Base-by-base conservation (phyloP, 2,329 filamentous ascomycete genomes). In the Xylariaceae sp. region DNA sequence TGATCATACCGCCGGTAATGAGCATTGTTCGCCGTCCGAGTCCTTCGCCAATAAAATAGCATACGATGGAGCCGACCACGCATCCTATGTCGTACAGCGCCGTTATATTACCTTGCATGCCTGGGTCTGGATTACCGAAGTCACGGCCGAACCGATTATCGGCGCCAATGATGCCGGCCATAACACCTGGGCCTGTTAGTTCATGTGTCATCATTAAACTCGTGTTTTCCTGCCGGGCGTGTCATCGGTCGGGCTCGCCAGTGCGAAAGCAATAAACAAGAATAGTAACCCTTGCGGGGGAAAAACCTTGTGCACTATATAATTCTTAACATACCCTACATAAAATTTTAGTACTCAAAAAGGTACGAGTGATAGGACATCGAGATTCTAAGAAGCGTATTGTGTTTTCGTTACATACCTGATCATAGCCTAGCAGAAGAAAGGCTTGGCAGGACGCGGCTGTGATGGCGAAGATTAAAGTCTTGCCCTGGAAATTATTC, bases 1-100 rank as follows among this genome's bases (percentile, higher is more conserved):
- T 78, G 41, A 77, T 73, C 2, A 67, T 54, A 0, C 73, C 74
- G 6, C 75, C 77, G 0, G 72, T 58, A 42, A 79, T 70, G 19
- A 79, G 75, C 65, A 75, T 75, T 3, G 64, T 70, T 59, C 71
- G 74, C 20, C 77, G 69, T 48, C 79, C 78, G 18, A 79, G 57
- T 18, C 69, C 61, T 56, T 80, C 71, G 49, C 77, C 69, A 50
- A 77, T 60, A 54, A 75, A 69, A 58, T 69, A 70, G 16, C 63
- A 66, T 6, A 67, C 49, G 7, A 74, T 60, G 52, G 65, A 71
- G 12, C 72, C 71, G 10, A 62, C 32, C 2, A 65, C 69, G 53
- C 67, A 71, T 23, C 72, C 70, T 40, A 74, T 73, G 55, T 74
- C 69, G 58, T 73, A 74, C 5, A 73, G 52, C 0, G 69, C 63